phyloP scores from a whole-genome alignment of 2,329 filamentous ascomycete genomes.

The Orbilia quercus region DNA sequence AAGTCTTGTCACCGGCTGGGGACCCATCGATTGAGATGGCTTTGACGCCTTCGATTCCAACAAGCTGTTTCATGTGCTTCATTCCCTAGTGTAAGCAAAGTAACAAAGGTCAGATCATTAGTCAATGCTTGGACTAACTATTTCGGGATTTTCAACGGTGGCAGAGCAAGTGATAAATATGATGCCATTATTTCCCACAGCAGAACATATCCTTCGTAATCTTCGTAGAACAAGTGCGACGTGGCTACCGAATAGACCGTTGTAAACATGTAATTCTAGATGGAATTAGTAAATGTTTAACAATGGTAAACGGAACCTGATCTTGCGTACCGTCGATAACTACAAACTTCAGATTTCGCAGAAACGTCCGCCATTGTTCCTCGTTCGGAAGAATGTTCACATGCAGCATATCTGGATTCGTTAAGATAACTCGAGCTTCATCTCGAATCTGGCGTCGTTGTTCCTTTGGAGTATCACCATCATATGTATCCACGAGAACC shows the following conservation, averaged over 20 bases:
- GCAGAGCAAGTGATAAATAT: constrained; percentile 97
- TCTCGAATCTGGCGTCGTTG: constrained; percentile 84
- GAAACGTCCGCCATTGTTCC: constrained; percentile 84
- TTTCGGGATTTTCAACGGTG: constrained; percentile 88
- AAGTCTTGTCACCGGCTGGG: constrained; percentile 91
- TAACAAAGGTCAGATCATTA: no score
- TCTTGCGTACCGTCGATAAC: constrained; percentile 69
- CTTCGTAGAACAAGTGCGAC: constrained; percentile 94
- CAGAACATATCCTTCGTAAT: constrained; percentile 85
- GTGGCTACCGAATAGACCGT: constrained; percentile 91
- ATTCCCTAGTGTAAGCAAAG: not conserved
- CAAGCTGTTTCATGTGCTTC: constrained; percentile 93
- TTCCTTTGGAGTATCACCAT: constrained; percentile 89
- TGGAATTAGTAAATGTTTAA: not conserved
- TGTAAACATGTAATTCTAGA: constrained; percentile 90
- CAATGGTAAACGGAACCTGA: constrained; percentile 65
- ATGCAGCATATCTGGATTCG: constrained; percentile 98
- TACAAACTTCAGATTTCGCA: constrained; percentile 90
- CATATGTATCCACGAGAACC: constrained; percentile 88
- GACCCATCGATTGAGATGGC: constrained; percentile 92
- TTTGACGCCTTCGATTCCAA: constrained; percentile 82
- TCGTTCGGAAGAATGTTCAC: constrained; percentile 93
- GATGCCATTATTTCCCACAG: constrained; percentile 84
- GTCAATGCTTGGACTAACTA: no score
- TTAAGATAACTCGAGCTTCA: constrained; percentile 91